phyloP scores from a whole-genome alignment of 208 protist genomes.

The Trypanosomatidae sp. region DNA sequence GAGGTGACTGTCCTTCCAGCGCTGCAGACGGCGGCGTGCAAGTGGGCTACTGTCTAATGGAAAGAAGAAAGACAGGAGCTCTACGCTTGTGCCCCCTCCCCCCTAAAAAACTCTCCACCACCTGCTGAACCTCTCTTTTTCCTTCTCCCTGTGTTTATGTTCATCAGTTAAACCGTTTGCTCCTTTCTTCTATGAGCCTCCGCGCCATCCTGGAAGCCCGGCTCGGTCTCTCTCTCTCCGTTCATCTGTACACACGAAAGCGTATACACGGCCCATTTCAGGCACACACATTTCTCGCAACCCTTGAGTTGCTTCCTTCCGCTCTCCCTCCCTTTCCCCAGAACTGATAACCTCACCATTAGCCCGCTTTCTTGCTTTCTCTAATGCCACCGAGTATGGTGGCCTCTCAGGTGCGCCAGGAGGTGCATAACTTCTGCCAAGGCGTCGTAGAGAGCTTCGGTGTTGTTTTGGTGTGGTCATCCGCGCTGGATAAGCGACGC shows the following conservation, averaged over 20 bases:
- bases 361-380: not conserved
- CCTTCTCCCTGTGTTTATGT: not conserved
- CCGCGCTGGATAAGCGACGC: not conserved
- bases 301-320: not conserved
- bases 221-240: not conserved
- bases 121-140: not conserved
- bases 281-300: not conserved
- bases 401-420: constrained; percentile 10
- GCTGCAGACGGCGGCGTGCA: not conserved
- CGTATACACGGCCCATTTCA: not conserved
- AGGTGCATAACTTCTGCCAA: constrained; percentile 22
- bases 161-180: not conserved
- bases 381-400: not conserved
- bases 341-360: not conserved
- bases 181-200: not conserved
- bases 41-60: not conserved
- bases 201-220: not conserved
- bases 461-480: constrained; percentile 3
- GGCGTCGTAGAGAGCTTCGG: constrained; percentile 32
- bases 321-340: not conserved
- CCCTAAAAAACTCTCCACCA: not conserved
- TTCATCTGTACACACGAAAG: not conserved
- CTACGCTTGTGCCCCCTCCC: not conserved
- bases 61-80: not conserved
- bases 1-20: not conserved